phyloP scores from a whole-genome alignment of 768 basidiomycete species.

The Daedaleopsis sinensis region DNA sequence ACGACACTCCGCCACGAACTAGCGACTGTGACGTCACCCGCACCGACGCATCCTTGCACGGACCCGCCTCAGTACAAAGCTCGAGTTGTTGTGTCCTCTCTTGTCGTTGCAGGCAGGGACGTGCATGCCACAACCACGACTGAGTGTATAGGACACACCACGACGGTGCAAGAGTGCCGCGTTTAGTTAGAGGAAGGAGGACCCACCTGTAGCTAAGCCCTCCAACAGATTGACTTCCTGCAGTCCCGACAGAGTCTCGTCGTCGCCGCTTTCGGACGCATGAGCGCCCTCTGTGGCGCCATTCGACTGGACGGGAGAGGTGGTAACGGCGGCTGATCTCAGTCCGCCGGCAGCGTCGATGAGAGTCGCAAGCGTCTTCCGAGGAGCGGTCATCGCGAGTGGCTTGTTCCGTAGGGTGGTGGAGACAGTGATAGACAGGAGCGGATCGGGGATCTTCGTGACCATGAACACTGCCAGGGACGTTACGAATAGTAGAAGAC shows the following conservation, averaged over 20 bases:
- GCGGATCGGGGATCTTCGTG: conserved; percentile 67
- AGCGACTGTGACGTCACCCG: too few relatives aligned
- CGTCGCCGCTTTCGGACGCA: conserved; percentile 39
- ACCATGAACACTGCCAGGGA: conserved; percentile 65
- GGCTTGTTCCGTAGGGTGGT: conserved; percentile 87
- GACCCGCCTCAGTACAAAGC: too few relatives aligned
- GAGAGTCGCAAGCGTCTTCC: conserved; percentile 37
- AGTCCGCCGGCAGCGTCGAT: conserved; percentile 35
- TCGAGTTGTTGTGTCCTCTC: too few relatives aligned
- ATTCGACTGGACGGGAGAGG: conserved; percentile 34
- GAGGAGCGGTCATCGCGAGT: conserved; percentile 46
- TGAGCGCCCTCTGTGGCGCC: conserved; percentile 22
- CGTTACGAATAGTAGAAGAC: not conserved
- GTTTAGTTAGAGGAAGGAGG: too few relatives aligned
- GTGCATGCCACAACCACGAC: too few relatives aligned
- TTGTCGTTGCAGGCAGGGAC: too few relatives aligned
- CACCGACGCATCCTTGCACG: too few relatives aligned
- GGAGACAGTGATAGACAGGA: conserved; percentile 83
- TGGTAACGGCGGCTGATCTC: conserved; percentile 11
- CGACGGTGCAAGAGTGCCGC: too few relatives aligned
- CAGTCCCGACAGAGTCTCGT: conserved; percentile 48
- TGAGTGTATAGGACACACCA: too few relatives aligned
- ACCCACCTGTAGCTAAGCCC: conserved; percentile 64
- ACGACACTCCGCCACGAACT: too few relatives aligned
- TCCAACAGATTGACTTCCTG: conserved; percentile 72